Base-by-base conservation (phyloP, 805 yeast genomes). In the Peterozyma xylosa region DNA sequence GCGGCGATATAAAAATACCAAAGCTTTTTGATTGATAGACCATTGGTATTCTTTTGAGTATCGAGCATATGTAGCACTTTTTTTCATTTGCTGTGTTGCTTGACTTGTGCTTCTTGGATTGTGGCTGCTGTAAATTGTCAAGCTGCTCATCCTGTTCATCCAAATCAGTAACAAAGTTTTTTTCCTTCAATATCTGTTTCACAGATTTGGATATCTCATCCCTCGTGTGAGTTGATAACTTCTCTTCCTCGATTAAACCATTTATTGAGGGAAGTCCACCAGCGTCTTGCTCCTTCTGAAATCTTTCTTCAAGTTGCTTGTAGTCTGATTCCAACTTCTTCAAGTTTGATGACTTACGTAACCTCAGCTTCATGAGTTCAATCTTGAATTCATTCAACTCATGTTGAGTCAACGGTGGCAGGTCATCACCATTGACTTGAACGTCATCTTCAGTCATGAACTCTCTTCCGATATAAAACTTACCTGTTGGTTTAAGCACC, bases 131-230 rank as follows among this genome's bases (percentile, higher is more conserved):
- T 9, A 32, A 32, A 5, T 32, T 9, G 14, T 62, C 46, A 14
- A 50, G 42, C 0, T 76, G 68, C 6, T 70, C 75, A 42, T 69
- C 73, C 41, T 68, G 66, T 36, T 64, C 62, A 35, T 73, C 77
- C 37, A 66, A 44, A 41, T 70, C 73, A n/a, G 58, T 54, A 14
- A 57, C 55, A 49, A 56, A 73, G 14, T 53, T 58, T 33, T 56
- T 59, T 43, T 70, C 72, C 27, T 57, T 56, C 5, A 63, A 57
- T 30, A 74, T 70, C 30, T 57, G 53, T 17, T 58, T 57, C 2
- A 67, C 61, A 2, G 63, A 53, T 2, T 63, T 50, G 36, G 46
- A 48, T 21, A 50, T 59, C 15, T 55, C 43, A 11, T 41, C 33
- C 2, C 48, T 40, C 21, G 43, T 33, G 1, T 49, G 41, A 1